Evolutionary conservation across 2,329 filamentous ascomycete species (phyloP), one percentile per base, ranked within the genome.

Genomic region (Aspergillus melleus): DNA sequence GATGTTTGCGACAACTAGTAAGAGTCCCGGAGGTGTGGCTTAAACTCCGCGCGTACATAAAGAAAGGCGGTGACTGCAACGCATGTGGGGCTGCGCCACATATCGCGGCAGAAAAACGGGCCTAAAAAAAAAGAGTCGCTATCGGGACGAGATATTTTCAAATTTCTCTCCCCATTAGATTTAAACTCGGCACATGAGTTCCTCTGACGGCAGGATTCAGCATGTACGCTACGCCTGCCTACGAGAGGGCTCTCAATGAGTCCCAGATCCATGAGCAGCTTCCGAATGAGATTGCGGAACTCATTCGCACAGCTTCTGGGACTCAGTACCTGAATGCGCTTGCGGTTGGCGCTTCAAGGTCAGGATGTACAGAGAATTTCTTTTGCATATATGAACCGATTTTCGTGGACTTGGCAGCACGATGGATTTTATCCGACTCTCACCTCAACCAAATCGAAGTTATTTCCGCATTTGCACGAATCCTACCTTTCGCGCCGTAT

Each of bases 401-500:
- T 46, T 91, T 95, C 69, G 86, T 91, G 67, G 93, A 97, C 75
- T 81, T 96, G 53, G 91, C 90, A 76, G 90, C 92, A 62, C 83
- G 90, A 80, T 96, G 92, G 92, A 80, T 90, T 54, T 66, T 68
- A 39, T 68, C 72, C 49, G 70, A 77, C 63, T 64, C 69, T 52
- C 65, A 73, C 53, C 61, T 67, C 57, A 72, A 76, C 63, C 70
- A 68, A 61, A 65, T 74, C 59, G 71, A 70, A 60, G 72, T 89
- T 55, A 83, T 94, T 64, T 84, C 88, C 58, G 89, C 90, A 32
- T 90, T 96, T 78, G 89, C 90, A 61, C 85, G 90, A 70, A 83
- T 96, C 63, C 75, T 97, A 68, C 91, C 92, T 19, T 88, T 95
- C 80, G 90, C 90, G 65, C 90, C 92, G 54, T 87, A 94, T 72